These are phyloP conservation scores for Leccinum olivaceoglutinosum DNA, from an alignment of 1,284 basidiomycete species.

Conservation along the genomic window DNA sequence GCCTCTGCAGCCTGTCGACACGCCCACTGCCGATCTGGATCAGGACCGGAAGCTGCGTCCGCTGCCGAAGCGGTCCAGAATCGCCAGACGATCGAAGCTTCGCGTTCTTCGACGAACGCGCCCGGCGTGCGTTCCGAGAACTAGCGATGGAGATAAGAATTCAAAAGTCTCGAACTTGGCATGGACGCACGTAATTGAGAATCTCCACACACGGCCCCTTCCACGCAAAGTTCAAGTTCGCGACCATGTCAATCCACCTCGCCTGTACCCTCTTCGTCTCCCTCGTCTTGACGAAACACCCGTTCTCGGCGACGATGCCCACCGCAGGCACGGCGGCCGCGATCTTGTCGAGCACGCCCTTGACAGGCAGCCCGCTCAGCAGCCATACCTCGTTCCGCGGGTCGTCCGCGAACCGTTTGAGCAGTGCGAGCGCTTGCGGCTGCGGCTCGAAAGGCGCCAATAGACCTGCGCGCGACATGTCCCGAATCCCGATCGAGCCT, in stretches of 20 bases:
- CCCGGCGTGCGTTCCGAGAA: conserved; percentile 86
- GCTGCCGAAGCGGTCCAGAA: conserved; percentile 62
- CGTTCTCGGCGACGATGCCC: conserved; percentile 87
- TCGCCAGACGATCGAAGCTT: conserved; percentile 79
- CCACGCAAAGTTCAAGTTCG: conserved; percentile 76
- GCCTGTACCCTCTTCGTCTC: conserved; percentile 30
- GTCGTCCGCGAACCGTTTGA: conserved; percentile 62
- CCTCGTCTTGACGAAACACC: conserved; percentile 72
- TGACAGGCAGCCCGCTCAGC: conserved; percentile 69
- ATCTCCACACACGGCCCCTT: conserved; percentile 77
- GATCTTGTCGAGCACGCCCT: conserved; percentile 58
- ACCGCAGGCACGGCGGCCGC: conserved; percentile 57
- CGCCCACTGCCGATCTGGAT: conserved; percentile 69
- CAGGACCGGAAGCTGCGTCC: conserved; percentile 11
- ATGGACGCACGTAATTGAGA: conserved; percentile 64
- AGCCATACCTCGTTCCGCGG: conserved; percentile 76
- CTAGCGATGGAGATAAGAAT: conserved; percentile 32
- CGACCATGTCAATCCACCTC: conserved; percentile 75
- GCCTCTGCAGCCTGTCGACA: conserved; percentile 83
- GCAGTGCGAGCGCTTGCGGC: conserved; percentile 46
- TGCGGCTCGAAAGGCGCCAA: conserved; percentile 48
- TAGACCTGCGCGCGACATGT: conserved; percentile 40
- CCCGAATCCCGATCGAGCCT: conserved; percentile 65
- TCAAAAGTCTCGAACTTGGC: neutral
- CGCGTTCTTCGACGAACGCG: conserved; percentile 81